Evolutionary conservation across 345 rosid genomes (phyloP).

Genomic region (Brassica nigra): DNA sequence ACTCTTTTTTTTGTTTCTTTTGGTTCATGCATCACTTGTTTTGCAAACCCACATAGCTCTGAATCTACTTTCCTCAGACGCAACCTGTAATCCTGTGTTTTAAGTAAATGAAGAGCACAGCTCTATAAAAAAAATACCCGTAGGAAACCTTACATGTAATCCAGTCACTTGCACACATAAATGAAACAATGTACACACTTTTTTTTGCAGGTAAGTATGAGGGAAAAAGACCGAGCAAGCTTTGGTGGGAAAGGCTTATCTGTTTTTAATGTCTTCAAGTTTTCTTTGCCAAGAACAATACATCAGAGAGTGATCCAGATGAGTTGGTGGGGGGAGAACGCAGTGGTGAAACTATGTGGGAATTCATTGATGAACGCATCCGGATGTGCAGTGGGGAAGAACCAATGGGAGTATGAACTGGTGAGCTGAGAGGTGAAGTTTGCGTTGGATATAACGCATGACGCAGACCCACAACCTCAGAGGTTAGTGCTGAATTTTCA

Average conservation of each 20-base stretch:
- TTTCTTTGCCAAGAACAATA: constrained; percentile 33
- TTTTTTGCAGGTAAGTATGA: constrained; percentile 12
- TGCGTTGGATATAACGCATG: constrained; percentile 36
- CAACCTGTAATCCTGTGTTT: not conserved
- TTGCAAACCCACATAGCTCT: not conserved
- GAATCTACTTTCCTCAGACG: not conserved
- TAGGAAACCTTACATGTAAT: constrained; percentile 16
- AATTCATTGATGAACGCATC: constrained; percentile 30
- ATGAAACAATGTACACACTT: constrained; percentile 23
- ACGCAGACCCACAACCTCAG: constrained; percentile 35
- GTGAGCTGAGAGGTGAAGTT: constrained; percentile 37
- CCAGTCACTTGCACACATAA: constrained; percentile 22
- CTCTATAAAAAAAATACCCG: not conserved
- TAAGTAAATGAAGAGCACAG: not conserved
- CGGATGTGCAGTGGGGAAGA: constrained; percentile 35
- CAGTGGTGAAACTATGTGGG: constrained; percentile 35
- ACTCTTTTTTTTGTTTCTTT: not conserved
- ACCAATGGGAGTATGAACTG: constrained; percentile 37
- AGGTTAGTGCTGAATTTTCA: constrained; percentile 26
- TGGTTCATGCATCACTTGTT: too few relatives aligned
- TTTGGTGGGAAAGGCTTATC: not conserved
- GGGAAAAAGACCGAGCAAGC: not conserved
- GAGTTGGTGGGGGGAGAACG: constrained; percentile 36
- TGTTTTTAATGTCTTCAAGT: constrained; percentile 4
- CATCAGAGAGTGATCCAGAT: constrained; percentile 39